Percentiles rank a stretch among this genome's conserved stretches.
phyloP scores from a whole-genome alignment of 1,139 yeast species.

The Geotrichum europaeum region DNA sequence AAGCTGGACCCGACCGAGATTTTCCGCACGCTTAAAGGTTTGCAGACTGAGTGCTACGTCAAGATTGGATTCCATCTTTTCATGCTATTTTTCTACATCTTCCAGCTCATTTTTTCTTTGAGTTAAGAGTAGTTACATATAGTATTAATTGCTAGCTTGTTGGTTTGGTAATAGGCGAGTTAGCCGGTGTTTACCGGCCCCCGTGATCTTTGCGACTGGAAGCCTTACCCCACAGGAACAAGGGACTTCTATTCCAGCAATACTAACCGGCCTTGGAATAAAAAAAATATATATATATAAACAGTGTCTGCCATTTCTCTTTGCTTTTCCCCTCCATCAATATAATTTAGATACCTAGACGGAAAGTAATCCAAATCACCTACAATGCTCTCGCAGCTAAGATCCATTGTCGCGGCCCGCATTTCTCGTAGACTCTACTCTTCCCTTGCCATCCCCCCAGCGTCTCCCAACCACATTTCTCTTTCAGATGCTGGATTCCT shows the following conservation, averaged over 20 bases:
- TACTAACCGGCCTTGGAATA: not conserved
- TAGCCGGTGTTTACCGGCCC: slow-evolving; percentile 4
- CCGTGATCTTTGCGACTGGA: not conserved
- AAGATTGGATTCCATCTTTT: slow-evolving; percentile 82
- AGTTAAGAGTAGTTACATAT: not conserved
- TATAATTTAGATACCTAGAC: not conserved
- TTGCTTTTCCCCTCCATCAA: not conserved
- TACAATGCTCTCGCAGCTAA: not conserved
- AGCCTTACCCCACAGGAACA: not conserved
- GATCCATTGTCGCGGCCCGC: not conserved
- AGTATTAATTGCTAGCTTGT: not conserved
- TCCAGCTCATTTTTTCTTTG: slow-evolving; percentile 62
- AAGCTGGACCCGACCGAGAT: slow-evolving; percentile 90
- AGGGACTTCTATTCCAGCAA: not conserved
- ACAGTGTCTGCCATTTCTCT: not conserved
- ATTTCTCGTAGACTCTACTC: not conserved
- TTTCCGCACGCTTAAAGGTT: slow-evolving; percentile 81
- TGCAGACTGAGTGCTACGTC: slow-evolving; percentile 80
- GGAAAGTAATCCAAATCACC: not conserved
- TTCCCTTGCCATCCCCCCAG: slow-evolving; percentile 19
- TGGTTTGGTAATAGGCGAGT: not conserved
- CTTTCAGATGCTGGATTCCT: slow-evolving; percentile 29
- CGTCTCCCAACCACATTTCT: slow-evolving; percentile 24
- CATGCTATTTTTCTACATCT: slow-evolving; percentile 85
- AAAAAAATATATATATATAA: not conserved